Evolutionary conservation across 139 green algal genomes (phyloP), one percentile per base, ranked within the genome.

Genomic region (Picochlorum sp.): DNA sequence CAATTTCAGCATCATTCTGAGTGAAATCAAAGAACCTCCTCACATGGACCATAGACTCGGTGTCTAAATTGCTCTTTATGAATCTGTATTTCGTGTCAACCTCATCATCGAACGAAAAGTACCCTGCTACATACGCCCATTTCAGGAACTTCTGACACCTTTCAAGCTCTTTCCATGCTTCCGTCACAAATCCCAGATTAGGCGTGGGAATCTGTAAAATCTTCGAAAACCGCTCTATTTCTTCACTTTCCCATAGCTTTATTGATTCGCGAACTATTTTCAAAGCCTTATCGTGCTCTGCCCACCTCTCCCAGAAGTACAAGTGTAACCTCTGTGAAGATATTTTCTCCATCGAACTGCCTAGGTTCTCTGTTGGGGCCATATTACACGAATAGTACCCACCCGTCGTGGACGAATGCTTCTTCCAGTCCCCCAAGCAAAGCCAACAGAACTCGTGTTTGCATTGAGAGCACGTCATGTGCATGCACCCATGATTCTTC

Each of bases 41-140:
- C 45, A 81, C 71, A 41, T 79, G 63, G 57, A 69, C 45, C 3
- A 6, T 10, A 18, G 23, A 15, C 26, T 21, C 21, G 56, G 44
- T 67, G 30, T 30, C 21, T 26, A 59, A 59, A 23, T 26, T 7
- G 11, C 23, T 59, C 20, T 59, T 26, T 59, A 26, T 34, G 0
- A 59, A 20, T 41, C 21, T 20, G 20, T 59, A 18, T 59, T 18
- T 34, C 21, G 21, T 63, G 11, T 28, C 51, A 11, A 73, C 74
- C 24, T 65, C 28, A 16, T 87, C 76, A 26, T 75, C 77, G 69
- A 91, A 95, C 37, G 66, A 70, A 81, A 96, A 98, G 78, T 90
- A 98, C 14, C 91, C 92, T 55, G 88, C 95, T 11, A 87, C 85
- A 70, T 98, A 98, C 44, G 92, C 96, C 90, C 93, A 99, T 79